phyloP scores from a whole-genome alignment of 1,284 basidiomycete species.

The Leccinum subrobustum region DNA sequence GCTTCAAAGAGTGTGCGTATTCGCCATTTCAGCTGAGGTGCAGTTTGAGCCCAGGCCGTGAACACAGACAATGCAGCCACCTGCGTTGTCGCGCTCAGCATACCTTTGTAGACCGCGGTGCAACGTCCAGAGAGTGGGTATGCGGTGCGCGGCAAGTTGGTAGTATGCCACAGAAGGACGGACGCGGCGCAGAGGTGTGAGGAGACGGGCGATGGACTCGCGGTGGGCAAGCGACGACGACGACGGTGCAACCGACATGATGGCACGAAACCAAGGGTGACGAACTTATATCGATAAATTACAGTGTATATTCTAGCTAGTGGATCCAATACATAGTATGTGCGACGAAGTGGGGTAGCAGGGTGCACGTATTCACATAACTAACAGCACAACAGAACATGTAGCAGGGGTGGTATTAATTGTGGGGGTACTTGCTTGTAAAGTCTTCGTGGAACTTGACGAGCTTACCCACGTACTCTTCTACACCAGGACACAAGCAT shows the following conservation, averaged over 20 bases:
- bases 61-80: constrained; percentile 4
- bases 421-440: constrained; percentile 58
- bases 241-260: constrained; percentile 22
- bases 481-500: constrained; percentile 86
- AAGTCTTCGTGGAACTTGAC: constrained; percentile 84
- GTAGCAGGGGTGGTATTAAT: constrained; percentile 13
- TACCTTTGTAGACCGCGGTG: constrained; percentile 68
- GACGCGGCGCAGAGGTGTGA: constrained; percentile 56
- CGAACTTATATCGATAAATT: background rate
- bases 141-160: constrained; percentile 65
- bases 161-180: constrained; percentile 71
- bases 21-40: constrained; percentile 52
- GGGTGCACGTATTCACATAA: background rate
- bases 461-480: constrained; percentile 84
- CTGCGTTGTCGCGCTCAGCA: constrained; percentile 55
- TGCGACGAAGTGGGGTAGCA: background rate
- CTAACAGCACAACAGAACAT: background rate
- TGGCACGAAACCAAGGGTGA: background rate
- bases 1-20: constrained; percentile 56
- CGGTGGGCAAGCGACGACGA: constrained; percentile 48
- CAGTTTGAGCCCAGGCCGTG: background rate
- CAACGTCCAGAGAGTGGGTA: constrained; percentile 72
- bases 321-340: background rate
- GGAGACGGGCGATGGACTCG: constrained; percentile 47
- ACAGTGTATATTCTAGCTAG: constrained; percentile 1